Evolutionary conservation across 208 protist genomes (phyloP).

Genomic region (Leishmania tarentolae): DNA sequence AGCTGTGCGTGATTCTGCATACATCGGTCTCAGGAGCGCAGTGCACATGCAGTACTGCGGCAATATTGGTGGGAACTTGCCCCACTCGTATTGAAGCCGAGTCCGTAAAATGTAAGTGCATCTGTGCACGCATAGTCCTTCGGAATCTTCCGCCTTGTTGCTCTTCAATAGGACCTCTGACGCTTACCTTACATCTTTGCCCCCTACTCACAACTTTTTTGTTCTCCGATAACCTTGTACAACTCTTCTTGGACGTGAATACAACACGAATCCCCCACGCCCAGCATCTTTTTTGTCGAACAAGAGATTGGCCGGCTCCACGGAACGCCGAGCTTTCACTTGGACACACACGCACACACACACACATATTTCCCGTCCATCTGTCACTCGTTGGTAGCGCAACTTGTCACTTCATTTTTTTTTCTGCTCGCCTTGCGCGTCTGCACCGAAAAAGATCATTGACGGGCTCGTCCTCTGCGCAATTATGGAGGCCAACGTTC

Average conservation of each 20-base stretch:
- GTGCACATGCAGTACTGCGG: background rate
- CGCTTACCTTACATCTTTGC: background rate
- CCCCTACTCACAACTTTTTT: background rate
- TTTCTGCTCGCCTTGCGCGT: background rate
- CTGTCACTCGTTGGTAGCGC: background rate
- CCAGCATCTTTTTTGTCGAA: background rate
- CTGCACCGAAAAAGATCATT: background rate
- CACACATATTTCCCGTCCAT: background rate
- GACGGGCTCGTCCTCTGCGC: background rate
- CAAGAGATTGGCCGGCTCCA: background rate
- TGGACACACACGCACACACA: background rate
- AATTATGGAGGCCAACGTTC: constrained; percentile 70
- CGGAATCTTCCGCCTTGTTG: background rate
- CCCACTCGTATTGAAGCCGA: background rate
- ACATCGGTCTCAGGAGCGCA: background rate
- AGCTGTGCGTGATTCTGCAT: background rate
- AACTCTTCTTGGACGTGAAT: too few species aligned
- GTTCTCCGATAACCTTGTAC: background rate
- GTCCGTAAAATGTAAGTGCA: background rate
- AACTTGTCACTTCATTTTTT: background rate
- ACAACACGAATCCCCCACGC: background rate
- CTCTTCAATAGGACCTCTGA: background rate
- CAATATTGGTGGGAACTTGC: background rate
- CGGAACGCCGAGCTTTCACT: background rate
- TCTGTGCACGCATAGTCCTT: background rate